phyloP scores from a whole-genome alignment of 2,329 filamentous ascomycete genomes.

The Ophiostoma montium region DNA sequence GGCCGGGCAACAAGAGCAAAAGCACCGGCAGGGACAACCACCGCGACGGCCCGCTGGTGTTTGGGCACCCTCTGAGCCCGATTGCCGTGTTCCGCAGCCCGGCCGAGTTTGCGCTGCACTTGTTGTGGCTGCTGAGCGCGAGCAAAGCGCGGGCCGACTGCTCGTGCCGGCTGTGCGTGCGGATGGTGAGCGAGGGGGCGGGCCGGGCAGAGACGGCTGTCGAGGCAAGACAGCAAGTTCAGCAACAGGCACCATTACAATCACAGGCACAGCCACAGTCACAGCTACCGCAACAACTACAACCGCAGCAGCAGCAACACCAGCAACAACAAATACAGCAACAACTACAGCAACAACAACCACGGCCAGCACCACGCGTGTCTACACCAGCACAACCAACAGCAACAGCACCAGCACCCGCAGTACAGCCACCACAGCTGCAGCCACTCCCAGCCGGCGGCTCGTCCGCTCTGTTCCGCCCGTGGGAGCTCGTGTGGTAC shows the following conservation, averaged over 20 bases:
- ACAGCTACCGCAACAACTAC: not conserved
- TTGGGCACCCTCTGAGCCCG: slow-evolving; percentile 13
- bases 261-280: not conserved
- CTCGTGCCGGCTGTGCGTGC: slow-evolving; percentile 33
- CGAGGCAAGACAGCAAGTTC: too few species aligned
- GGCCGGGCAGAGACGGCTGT: not conserved
- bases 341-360: not conserved
- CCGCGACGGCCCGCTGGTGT: slow-evolving; percentile 38
- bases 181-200: slow-evolving; percentile 15
- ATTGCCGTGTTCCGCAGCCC: slow-evolving; percentile 30
- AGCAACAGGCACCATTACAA: not conserved
- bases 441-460: not conserved
- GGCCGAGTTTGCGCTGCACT: slow-evolving; percentile 37
- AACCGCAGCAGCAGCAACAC: not conserved
- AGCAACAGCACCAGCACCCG: not conserved
- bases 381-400: not conserved
- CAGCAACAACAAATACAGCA: too few species aligned
- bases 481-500: slow-evolving; percentile 24
- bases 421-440: not conserved
- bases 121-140: slow-evolving; percentile 36
- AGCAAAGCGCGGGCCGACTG: slow-evolving; percentile 35
- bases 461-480: slow-evolving; percentile 17
- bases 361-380: too few species aligned
- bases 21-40: too few species aligned
- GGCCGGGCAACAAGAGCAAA: slow-evolving; percentile 12